A percentile compares a stretch with the other conserved stretches of the same genome.
Conservation (phyloP, 2,329 filamentous ascomycete species). For the Trichoderma pleuroti region DNA sequence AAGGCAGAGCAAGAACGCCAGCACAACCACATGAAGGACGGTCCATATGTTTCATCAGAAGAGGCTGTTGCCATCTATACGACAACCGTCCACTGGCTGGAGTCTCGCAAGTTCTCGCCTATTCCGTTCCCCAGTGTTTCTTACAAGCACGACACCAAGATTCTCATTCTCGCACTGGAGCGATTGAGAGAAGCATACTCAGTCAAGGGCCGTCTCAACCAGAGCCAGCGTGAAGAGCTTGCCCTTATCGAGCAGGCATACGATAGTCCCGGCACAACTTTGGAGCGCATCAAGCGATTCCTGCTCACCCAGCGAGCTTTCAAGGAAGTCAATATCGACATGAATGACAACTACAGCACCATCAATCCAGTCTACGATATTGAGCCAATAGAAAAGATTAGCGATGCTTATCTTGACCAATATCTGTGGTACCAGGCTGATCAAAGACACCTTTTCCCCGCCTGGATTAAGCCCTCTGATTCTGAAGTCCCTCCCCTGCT, state of each 20-base stretch:
- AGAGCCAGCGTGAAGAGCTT: conserved; percentile 94
- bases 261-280: conserved; percentile 91
- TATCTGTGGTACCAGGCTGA: conserved; percentile 99
- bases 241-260: conserved; percentile 98
- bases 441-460: conserved; percentile 92
- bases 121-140: conserved; percentile 98
- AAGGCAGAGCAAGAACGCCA: conserved; percentile 98
- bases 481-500: conserved; percentile 93
- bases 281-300: conserved; percentile 97
- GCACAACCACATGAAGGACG: conserved; percentile 99
- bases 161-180: conserved; percentile 91
- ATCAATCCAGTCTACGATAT: conserved; percentile 99
- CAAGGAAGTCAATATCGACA: conserved; percentile 98
- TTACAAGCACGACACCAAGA: conserved; percentile 99
- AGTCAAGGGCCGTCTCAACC: conserved; percentile 93
- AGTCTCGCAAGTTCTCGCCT: conserved; percentile 96
- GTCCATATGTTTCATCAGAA: conserved; percentile 95
- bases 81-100: conserved; percentile 96
- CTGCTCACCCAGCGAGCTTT: conserved; percentile 94
- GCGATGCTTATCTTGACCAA: conserved; percentile 95
- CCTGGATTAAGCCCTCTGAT: conserved; percentile 99
- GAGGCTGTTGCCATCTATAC: conserved; percentile 99
- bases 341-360: conserved; percentile 99
- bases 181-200: conserved; percentile 93
- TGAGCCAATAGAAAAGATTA: conserved; percentile 99